Evolutionary conservation across 2,329 filamentous ascomycete genomes (phyloP).

Genomic region (Aspergillus sp.): DNA sequence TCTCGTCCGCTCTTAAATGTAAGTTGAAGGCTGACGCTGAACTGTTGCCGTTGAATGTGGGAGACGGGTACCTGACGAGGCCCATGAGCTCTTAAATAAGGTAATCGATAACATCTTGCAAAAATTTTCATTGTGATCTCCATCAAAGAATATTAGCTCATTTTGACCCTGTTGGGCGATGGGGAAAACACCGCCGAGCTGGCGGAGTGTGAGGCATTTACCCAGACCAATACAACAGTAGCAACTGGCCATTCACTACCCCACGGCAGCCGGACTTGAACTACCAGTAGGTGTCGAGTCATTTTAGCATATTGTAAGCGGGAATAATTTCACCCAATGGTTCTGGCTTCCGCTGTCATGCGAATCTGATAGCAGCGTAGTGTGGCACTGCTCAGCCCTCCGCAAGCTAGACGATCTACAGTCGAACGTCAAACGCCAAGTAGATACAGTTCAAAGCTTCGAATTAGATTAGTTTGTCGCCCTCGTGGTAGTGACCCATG

Average conservation of each 20-base stretch:
- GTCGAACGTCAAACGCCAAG: neutral
- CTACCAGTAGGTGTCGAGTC: neutral
- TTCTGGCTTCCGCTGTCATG: neutral
- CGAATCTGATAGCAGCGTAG: neutral
- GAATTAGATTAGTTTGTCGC: neutral
- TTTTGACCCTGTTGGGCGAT: neutral
- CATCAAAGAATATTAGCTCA: neutral
- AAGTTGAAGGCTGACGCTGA: neutral
- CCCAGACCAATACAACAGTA: conserved; percentile 16
- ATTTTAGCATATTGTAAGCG: conserved; percentile 14
- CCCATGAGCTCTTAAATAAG: neutral
- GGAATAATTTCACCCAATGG: conserved; percentile 19
- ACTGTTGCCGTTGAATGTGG: neutral
- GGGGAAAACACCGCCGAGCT: neutral
- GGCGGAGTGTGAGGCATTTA: conserved; percentile 20
- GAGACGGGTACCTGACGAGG: neutral
- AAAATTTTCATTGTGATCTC: neutral
- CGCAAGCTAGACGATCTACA: neutral
- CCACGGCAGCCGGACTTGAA: conserved; percentile 5
- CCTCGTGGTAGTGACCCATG: neutral
- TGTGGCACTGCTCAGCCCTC: conserved; percentile 3
- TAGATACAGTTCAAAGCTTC: neutral
- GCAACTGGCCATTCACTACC: conserved; percentile 14
- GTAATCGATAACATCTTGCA: neutral
- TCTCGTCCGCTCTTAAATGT: neutral